These are phyloP conservation scores for Tetrapisispora fleetii DNA, from an alignment of 805 yeast species.

Conservation along the genomic window DNA sequence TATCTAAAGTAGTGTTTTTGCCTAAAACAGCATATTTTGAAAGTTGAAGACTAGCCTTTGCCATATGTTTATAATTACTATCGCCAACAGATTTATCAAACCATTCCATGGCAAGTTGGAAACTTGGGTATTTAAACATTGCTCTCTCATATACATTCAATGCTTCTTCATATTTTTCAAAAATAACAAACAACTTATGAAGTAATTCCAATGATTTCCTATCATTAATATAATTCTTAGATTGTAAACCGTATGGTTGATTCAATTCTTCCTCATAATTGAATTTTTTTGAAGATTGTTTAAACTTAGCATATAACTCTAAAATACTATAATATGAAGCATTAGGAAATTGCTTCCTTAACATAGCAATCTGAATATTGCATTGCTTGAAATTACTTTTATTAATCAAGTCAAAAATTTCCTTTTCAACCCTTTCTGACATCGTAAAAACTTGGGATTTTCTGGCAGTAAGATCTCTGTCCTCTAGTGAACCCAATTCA, in stretches of 20 bases:
- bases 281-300: constrained; percentile 23
- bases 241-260: constrained; percentile 20
- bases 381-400: constrained; percentile 44
- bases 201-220: constrained; percentile 41
- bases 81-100: constrained; percentile 41
- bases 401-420: constrained; percentile 37
- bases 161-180: constrained; percentile 34
- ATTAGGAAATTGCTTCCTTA: constrained; percentile 47
- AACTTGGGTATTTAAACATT: constrained; percentile 45
- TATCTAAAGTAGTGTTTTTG: neutral
- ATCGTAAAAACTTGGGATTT: constrained; percentile 5
- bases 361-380: constrained; percentile 33
- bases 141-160: constrained; percentile 46
- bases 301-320: constrained; percentile 24
- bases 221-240: constrained; percentile 34
- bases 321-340: constrained; percentile 39
- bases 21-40: constrained; percentile 16
- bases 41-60: constrained; percentile 39
- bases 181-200: constrained; percentile 34
- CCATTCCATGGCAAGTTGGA: constrained; percentile 44
- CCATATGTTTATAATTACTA: constrained; percentile 42
- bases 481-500: neutral
- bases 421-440: constrained; percentile 26
- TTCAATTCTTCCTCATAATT: constrained; percentile 24
- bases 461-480: no score